Base-by-base conservation (phyloP, 2,329 filamentous ascomycete genomes). In the Stagonosporopsis chrysanthemi region DNA sequence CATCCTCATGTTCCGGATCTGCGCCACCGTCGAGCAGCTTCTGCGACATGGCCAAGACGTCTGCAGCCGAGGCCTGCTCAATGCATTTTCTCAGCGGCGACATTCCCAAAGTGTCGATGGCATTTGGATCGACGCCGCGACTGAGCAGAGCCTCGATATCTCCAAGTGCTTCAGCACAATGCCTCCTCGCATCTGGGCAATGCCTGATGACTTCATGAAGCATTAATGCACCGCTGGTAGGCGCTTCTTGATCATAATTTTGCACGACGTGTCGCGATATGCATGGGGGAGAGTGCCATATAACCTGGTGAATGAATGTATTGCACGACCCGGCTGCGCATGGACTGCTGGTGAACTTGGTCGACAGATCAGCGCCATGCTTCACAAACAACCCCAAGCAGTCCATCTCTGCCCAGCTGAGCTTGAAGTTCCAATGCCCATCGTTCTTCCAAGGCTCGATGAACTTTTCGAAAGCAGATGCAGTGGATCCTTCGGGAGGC, bases 201-300 rank as follows among this genome's bases (percentile, higher is more conserved):
- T 39, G 62, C 1, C 71, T 69, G 1, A 74, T 49, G 2, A 76
- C 51, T 40, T 75, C 72, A 24, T 72, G 69, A 1, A 76, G 60
- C 1, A 75, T 29, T 19, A 56, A 52, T 4, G 52, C 45, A 3
- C 69, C 70, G 45, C 67, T 69, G 1, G 46, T 56, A 3, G 45
- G 54, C 0, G 60, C 48, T 1, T 28, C 49, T 0, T 58, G 51
- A 6, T 54, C 33, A 11, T 67, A 63, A 26, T 56, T 64, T 14
- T 73, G 69, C 11, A 75, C 47, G 3, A 73, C 31, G 19, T 68
- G 58, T 9, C 67, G 65, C 3, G 69, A 67, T 17, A 68, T 28
- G 14, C 35, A 49, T 8, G 71, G 69, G 7, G 70, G 68, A 0
- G 70, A 67, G 56, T 76, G 73, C 72, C 72, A 76, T 6, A 76